Evolutionary conservation across 371 early-diverging fungal genomes (phyloP), one percentile per base, ranked within the genome.

Genomic region (Syncephalastrum racemosum): DNA sequence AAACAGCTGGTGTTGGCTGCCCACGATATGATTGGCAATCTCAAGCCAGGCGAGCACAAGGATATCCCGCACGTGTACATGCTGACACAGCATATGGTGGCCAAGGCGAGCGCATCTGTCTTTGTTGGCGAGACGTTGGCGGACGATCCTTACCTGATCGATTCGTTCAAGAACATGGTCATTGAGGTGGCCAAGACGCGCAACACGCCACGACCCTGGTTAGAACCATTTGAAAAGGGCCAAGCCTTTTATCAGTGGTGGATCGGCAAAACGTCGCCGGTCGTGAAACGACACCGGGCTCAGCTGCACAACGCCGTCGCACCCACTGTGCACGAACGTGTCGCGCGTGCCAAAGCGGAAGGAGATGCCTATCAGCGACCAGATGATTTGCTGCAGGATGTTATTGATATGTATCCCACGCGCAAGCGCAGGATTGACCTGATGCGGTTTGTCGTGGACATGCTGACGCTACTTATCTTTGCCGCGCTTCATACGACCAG

Each of bases 401-500:
- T 68, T 4, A 42, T 68, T 1, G 61, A 68, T 20, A 39, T 41
- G 4, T 55, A 58, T 14, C 47, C 53, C 2, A 25, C 50, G 14
- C 44, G 49, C 27, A 31, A 47, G 25, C 56, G 52, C 18, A 13
- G 41, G 15, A 31, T 23, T 42, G 15, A 50, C 19, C 16, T 15
- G 15, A 36, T 41, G 8, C 23, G 15, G 2, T 44, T 56, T 16
- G 12, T 61, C 13, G 51, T 53, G 10, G 58, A 61, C n/a, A 62
- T 58, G 56, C 56, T 57, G 16, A 58, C 73, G 41, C n/a, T 56
- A 3, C 47, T 75, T 12, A 65, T 79, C 51, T 58, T 79, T 56
- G 75, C 74, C 13, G 63, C 74, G 14, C 65, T 79, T 15, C 76
- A 79, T 31, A 71, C 72, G 0, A 75, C 76, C 3, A 58, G 68